These are phyloP conservation scores for Reticulascus tulasneorum DNA, from an alignment of 2,329 filamentous ascomycete species.

Conservation along the genomic window DNA sequence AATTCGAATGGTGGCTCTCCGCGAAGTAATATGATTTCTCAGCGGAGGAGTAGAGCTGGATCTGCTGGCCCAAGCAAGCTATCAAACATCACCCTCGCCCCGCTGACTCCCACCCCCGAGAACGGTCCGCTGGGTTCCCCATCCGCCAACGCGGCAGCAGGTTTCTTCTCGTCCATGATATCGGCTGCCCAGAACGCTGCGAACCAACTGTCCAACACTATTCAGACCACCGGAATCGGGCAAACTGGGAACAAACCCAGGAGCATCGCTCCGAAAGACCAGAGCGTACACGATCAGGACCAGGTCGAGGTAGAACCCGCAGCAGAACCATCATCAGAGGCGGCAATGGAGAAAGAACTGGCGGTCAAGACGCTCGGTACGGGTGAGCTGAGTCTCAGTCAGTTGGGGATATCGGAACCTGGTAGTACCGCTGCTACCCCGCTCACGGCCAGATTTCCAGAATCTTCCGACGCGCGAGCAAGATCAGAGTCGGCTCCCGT, in stretches of 20 bases:
- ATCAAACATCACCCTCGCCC: slow-evolving; percentile 68
- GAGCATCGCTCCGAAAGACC: slow-evolving; percentile 27
- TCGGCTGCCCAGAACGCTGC: slow-evolving; percentile 92
- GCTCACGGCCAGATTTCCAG: slow-evolving; percentile 51
- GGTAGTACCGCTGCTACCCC: slow-evolving; percentile 51
- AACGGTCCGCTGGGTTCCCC: slow-evolving; percentile 49
- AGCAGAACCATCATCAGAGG: slow-evolving; percentile 13
- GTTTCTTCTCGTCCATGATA: slow-evolving; percentile 93
- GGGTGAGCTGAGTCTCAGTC: slow-evolving; percentile 84
- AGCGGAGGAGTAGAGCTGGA: slow-evolving; percentile 52
- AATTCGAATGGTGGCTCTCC: slow-evolving; percentile 55
- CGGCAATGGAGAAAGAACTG: slow-evolving; percentile 54
- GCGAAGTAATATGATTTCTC: slow-evolving; percentile 69
- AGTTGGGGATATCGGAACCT: slow-evolving; percentile 73
- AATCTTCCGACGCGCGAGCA: slow-evolving; percentile 40
- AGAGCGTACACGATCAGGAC: slow-evolving; percentile 26
- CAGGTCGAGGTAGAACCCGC: slow-evolving; percentile 42
- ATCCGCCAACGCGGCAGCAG: slow-evolving; percentile 53
- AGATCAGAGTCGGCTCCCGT: slow-evolving; percentile 58
- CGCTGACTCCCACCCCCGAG: slow-evolving; percentile 75
- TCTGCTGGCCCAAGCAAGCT: slow-evolving; percentile 76
- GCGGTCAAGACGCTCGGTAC: slow-evolving; percentile 86
- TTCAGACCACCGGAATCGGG: slow-evolving; percentile 60
- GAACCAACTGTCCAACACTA: slow-evolving; percentile 67
- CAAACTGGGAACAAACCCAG: slow-evolving; percentile 35